Conservation (phyloP, 345 rosid genomes). For the Lumnitzera racemosa region DNA sequence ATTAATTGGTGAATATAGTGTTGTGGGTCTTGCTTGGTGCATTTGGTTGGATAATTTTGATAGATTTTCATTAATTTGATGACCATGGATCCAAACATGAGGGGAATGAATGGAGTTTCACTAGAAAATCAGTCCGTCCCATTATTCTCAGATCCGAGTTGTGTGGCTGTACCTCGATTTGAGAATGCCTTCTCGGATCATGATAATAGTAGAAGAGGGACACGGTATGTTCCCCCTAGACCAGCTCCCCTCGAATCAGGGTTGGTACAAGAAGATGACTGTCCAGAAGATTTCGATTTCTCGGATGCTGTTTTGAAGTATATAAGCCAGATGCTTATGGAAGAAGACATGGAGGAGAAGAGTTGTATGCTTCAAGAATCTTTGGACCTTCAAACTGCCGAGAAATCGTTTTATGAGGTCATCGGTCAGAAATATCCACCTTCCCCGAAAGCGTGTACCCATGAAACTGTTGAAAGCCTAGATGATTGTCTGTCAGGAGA, state of each 20-base stretch:
- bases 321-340: constrained; percentile 82
- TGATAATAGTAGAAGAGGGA: constrained; percentile 20
- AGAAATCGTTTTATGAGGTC: constrained; percentile 82
- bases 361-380: constrained; percentile 79
- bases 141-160: constrained; percentile 29
- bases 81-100: constrained; percentile 49
- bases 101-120: constrained; percentile 30
- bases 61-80: constrained; percentile 7
- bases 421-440: constrained; percentile 91
- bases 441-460: constrained; percentile 43
- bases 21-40: neutral
- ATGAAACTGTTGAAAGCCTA: constrained; percentile 13
- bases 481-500: constrained; percentile 28
- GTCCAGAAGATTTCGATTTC: constrained; percentile 62
- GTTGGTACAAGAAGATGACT: constrained; percentile 38
- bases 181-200: constrained; percentile 18
- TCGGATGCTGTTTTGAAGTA: constrained; percentile 73
- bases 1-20: neutral
- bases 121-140: constrained; percentile 33
- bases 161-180: constrained; percentile 26
- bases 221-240: constrained; percentile 19
- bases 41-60: neutral
- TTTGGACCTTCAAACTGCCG: constrained; percentile 79
- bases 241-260: constrained; percentile 5
- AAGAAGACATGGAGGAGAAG: constrained; percentile 79